Percentiles rank a stretch among this genome's conserved stretches.
phyloP scores from a whole-genome alignment of 192 early-diverging fungal genomes.

The Cetraspora pellucida region DNA sequence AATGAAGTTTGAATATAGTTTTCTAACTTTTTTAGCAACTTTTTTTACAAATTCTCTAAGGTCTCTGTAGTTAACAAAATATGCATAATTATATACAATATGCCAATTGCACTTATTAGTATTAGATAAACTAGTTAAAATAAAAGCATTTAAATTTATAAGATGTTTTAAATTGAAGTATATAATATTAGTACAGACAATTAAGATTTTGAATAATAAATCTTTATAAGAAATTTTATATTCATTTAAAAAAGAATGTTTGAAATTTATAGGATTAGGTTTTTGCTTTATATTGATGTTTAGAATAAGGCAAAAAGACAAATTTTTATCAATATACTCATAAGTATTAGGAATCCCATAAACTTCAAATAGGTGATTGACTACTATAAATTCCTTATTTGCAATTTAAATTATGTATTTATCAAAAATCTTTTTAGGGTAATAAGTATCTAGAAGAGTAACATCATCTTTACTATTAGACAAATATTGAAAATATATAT shows the following conservation, averaged over 20 bases:
- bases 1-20: constrained; percentile 24
- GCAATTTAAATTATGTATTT: no score
- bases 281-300: constrained; percentile 24
- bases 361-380: constrained; percentile 2
- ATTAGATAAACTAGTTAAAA: constrained; percentile 20
- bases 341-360: constrained; percentile 16
- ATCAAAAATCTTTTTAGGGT: no score
- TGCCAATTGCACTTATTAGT: no score
- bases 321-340: constrained; percentile 8
- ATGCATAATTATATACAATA: constrained; percentile 11
- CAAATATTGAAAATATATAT: no score
- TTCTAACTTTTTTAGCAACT: constrained; percentile 11
- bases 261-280: constrained; percentile 5
- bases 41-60: constrained; percentile 5
- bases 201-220: constrained; percentile 19
- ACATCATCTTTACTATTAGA: no score
- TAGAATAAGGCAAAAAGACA: neutral
- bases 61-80: constrained; percentile 25
- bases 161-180: neutral
- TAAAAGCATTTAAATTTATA: constrained; percentile 11
- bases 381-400: constrained; percentile 12
- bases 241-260: no score
- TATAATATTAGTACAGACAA: constrained; percentile 1
- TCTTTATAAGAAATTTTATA: constrained; percentile 8
- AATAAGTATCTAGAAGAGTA: no score